Evolutionary conservation across 768 basidiomycete genomes (phyloP).

Genomic region (Pholiota microspora): DNA sequence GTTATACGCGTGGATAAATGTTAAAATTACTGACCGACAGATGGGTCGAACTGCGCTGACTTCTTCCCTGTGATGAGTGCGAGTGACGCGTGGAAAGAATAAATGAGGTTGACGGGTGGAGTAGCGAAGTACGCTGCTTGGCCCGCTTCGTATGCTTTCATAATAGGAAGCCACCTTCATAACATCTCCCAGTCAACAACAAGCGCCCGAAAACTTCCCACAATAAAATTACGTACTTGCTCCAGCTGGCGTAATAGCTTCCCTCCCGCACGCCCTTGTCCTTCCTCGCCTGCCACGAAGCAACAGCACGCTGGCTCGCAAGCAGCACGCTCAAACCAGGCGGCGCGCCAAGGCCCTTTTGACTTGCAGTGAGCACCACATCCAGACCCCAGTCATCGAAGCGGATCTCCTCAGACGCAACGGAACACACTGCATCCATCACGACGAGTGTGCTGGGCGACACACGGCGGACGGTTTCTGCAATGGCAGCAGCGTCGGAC

Average conservation of each 20-base stretch:
- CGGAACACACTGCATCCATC: slow-evolving; percentile 94
- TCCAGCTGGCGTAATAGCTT: slow-evolving; percentile 87
- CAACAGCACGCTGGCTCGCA: slow-evolving; percentile 77
- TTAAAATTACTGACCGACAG: background rate
- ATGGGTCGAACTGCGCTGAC: slow-evolving; percentile 5
- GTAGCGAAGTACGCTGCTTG: slow-evolving; percentile 90
- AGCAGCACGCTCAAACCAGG: slow-evolving; percentile 89
- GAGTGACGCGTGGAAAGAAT: slow-evolving; percentile 86
- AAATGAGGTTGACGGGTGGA: slow-evolving; percentile 91
- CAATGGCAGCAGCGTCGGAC: slow-evolving; percentile 77
- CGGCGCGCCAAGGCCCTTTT: slow-evolving; percentile 92
- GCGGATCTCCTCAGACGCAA: slow-evolving; percentile 92
- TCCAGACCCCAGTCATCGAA: slow-evolving; percentile 95
- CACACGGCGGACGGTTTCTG: slow-evolving; percentile 64
- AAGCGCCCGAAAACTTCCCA: background rate
- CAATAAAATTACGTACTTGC: slow-evolving; percentile 13
- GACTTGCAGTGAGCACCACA: slow-evolving; percentile 80
- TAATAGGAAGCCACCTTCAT: slow-evolving; percentile 83
- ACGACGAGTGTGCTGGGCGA: slow-evolving; percentile 87
- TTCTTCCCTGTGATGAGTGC: slow-evolving; percentile 51
- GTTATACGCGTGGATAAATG: background rate
- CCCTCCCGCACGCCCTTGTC: slow-evolving; percentile 21
- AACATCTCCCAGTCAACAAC: background rate
- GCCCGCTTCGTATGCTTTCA: slow-evolving; percentile 89
- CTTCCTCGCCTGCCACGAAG: slow-evolving; percentile 40